Evolutionary conservation across 306 rosid genomes (phyloP).

Genomic region (Glycyrrhiza uralensis): DNA sequence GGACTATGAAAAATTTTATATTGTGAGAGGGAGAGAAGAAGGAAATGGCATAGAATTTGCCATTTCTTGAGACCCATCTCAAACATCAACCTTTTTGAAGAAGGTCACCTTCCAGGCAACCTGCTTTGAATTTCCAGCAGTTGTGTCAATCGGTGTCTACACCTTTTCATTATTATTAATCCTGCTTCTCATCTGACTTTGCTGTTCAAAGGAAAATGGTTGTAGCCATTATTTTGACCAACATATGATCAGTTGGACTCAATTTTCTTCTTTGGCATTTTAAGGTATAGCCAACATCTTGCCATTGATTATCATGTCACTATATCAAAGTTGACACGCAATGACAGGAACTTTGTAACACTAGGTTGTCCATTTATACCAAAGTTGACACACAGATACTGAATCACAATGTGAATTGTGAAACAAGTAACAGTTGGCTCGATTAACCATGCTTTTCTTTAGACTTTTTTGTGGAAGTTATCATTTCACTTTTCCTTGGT

Average conservation of each 20-base stretch:
- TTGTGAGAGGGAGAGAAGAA: conserved; percentile 35
- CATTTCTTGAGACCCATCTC: conserved; percentile 39
- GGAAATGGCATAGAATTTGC: conserved; percentile 36
- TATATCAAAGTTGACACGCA: background rate
- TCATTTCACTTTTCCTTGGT: background rate
- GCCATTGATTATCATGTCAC: background rate
- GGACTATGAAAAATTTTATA: background rate
- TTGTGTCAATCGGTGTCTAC: conserved; percentile 29
- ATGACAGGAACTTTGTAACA: background rate
- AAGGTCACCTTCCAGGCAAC: conserved; percentile 29
- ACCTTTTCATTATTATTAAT: background rate
- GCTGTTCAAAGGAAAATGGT: background rate
- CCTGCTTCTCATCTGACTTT: background rate
- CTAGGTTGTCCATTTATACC: no score
- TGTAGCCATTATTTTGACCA: background rate
- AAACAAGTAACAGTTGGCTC: background rate
- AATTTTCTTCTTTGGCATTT: background rate
- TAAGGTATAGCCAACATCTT: background rate
- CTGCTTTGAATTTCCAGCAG: conserved; percentile 30
- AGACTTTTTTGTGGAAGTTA: background rate
- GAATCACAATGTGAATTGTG: background rate
- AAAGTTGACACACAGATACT: background rate
- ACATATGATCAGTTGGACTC: background rate
- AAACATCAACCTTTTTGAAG: conserved; percentile 21
- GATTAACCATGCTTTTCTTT: background rate